Conservation (phyloP, 176 grass and related monocot species). For the Olyra latifolia region DNA sequence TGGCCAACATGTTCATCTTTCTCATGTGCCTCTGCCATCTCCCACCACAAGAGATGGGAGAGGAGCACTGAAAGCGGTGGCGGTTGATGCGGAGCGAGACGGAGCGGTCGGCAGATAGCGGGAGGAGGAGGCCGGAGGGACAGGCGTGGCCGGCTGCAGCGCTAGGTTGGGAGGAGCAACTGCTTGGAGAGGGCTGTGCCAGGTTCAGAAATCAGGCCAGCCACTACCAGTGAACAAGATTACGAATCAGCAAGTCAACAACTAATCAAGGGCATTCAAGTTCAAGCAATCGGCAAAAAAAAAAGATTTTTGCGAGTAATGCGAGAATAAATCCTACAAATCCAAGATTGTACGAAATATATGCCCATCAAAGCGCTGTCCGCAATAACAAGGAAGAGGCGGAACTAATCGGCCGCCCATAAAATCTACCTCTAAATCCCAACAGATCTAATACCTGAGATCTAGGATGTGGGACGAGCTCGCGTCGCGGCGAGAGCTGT, state of each 20-base stretch:
- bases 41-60: no score
- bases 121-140: no score
- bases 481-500: background rate
- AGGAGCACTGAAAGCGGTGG: no score
- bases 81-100: no score
- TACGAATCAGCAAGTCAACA: background rate
- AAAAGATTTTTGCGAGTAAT: background rate
- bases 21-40: constrained; percentile 40
- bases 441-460: background rate
- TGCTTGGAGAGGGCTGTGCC: no score
- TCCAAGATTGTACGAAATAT: background rate
- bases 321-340: background rate
- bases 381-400: background rate
- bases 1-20: constrained; percentile 33
- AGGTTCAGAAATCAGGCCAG: background rate
- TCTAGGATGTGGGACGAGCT: background rate
- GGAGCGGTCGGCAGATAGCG: no score
- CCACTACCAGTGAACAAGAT: background rate
- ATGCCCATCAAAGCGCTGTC: background rate
- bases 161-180: no score
- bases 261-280: background rate
- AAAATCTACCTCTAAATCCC: background rate
- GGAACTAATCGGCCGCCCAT: background rate
- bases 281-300: background rate
- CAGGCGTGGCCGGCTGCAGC: no score